Evolutionary conservation across 768 basidiomycete species (phyloP).

Genomic region (Boletus barrowsii): DNA sequence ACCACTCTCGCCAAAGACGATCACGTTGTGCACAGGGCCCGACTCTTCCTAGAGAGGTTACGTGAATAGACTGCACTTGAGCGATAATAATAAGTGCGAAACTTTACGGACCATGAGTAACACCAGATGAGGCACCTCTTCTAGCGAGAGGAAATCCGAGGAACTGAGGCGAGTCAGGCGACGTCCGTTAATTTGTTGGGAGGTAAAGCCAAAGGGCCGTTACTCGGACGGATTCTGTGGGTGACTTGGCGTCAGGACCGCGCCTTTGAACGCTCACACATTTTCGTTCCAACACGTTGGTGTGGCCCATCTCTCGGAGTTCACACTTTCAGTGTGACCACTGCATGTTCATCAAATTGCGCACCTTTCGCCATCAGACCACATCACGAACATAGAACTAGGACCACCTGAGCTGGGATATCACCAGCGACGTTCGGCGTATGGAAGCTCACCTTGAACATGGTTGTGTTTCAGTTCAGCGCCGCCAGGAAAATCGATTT

Average conservation of each 20-base stretch:
- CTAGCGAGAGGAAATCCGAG: background rate
- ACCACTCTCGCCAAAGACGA: slow-evolving; percentile 46
- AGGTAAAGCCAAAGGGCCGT: background rate
- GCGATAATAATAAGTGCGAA: background rate
- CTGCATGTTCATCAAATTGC: no score
- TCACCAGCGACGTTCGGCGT: background rate
- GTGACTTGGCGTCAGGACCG: background rate
- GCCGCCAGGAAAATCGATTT: background rate
- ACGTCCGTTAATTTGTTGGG: background rate
- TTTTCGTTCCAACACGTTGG: background rate
- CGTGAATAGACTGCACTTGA: background rate
- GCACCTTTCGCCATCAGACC: background rate
- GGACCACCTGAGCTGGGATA: background rate
- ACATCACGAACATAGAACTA: background rate
- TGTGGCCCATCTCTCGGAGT: background rate
- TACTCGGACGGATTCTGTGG: background rate
- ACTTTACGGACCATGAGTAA: slow-evolving; percentile 13
- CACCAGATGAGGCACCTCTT: background rate
- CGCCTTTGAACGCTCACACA: background rate
- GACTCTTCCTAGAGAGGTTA: slow-evolving; percentile 2
- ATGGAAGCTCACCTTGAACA: no score
- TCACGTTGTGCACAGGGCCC: slow-evolving; percentile 28
- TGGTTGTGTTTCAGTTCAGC: background rate
- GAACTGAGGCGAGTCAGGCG: background rate
- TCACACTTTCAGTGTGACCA: no score